A percentile compares a stretch with the other conserved stretches of the same genome.
These are phyloP conservation scores for Beta lomatogona DNA, from an alignment of 179 eudicot genomes.

Conservation along the genomic window DNA sequence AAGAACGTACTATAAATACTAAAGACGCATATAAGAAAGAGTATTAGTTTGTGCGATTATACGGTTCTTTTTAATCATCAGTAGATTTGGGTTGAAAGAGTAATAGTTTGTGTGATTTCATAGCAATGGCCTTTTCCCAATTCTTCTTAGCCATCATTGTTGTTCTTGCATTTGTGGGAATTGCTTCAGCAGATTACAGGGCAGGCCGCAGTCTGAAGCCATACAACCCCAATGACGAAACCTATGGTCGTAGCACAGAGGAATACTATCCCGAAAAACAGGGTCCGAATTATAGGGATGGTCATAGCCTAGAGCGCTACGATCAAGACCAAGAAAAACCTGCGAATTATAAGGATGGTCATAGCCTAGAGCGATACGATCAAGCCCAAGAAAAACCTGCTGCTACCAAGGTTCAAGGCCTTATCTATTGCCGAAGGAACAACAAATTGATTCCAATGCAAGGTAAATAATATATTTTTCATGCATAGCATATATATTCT, in stretches of 20 bases:
- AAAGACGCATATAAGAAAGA: too few species aligned
- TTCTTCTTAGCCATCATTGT: neutral
- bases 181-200: slow-evolving; percentile 10
- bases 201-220: slow-evolving; percentile 9
- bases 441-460: slow-evolving; percentile 4
- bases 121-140: neutral
- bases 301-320: neutral
- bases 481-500: neutral
- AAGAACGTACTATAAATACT: neutral
- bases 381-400: neutral
- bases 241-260: neutral
- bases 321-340: neutral
- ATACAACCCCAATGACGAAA: neutral
- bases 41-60: too few species aligned
- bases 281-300: neutral
- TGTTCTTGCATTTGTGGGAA: slow-evolving; percentile 1
- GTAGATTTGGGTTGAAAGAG: too few species aligned
- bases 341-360: slow-evolving; percentile 10
- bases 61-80: too few species aligned
- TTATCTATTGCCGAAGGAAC: slow-evolving; percentile 14
- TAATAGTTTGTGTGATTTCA: neutral
- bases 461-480: slow-evolving; percentile 2
- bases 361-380: slow-evolving; percentile 8
- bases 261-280: neutral
- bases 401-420: slow-evolving; percentile 24